These are phyloP conservation scores for Lathyrus aphaca DNA, from an alignment of 306 rosid species.

Conservation along the genomic window DNA sequence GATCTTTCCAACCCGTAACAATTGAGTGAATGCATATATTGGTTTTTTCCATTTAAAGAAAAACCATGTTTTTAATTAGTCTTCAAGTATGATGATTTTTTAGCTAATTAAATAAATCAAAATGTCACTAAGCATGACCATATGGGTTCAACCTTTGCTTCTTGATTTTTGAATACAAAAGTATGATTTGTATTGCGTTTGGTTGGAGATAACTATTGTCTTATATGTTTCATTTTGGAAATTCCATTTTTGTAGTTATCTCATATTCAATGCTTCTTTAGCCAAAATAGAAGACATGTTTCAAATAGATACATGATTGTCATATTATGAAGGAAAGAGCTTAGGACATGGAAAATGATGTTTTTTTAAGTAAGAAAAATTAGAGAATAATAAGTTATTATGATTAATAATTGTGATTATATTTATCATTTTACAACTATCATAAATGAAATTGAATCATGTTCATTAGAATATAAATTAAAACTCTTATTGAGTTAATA, in stretches of 20 bases:
- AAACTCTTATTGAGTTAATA: too few species aligned
- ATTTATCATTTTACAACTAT: too few species aligned
- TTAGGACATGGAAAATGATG: background rate
- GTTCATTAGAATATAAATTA: too few species aligned
- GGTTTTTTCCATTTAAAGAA: conserved; percentile 53
- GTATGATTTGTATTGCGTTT: conserved; percentile 28
- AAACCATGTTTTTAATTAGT: conserved; percentile 32
- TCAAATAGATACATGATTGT: background rate
- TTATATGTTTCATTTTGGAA: conserved; percentile 26
- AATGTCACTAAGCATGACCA: background rate
- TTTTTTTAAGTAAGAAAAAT: too few species aligned
- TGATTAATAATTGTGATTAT: too few species aligned
- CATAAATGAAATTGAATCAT: too few species aligned
- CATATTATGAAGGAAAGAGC: background rate
- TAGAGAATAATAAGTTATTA: too few species aligned
- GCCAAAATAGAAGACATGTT: background rate
- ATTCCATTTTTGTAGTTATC: conserved; percentile 5
- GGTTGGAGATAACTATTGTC: conserved; percentile 35
- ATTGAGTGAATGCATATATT: conserved; percentile 42
- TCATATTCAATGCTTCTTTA: background rate
- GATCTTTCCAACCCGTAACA: conserved; percentile 58
- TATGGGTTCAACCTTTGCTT: conserved; percentile 16
- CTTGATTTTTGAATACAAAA: conserved; percentile 20
- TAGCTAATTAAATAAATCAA: conserved; percentile 21
- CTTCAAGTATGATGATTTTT: conserved; percentile 19